These are phyloP conservation scores for Pestalotiopsis sp. DNA, from an alignment of 2,329 filamentous ascomycete species.

Conservation along the genomic window DNA sequence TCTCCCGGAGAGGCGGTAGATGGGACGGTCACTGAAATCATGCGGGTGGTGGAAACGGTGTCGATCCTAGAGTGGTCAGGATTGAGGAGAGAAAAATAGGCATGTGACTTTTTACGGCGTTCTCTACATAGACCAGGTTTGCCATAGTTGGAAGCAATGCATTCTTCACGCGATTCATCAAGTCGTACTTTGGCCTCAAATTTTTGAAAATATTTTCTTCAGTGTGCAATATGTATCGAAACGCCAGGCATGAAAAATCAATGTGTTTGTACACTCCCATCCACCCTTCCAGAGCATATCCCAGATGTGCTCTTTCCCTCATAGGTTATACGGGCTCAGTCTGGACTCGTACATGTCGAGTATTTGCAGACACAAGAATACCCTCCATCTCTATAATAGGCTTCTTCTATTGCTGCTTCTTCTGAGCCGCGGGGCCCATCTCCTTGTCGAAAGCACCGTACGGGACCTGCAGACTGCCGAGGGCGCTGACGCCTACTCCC, in stretches of 20 bases:
- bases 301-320: background rate
- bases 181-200: background rate
- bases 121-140: background rate
- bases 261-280: background rate
- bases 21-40: background rate
- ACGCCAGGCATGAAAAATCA: background rate
- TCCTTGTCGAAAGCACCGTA: slow-evolving; percentile 98
- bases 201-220: background rate
- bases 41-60: background rate
- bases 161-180: background rate
- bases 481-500: slow-evolving; percentile 74
- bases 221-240: background rate
- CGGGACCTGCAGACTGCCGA: slow-evolving; percentile 82
- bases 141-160: background rate
- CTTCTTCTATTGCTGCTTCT: slow-evolving; percentile 64
- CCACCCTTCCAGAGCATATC: background rate
- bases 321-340: background rate
- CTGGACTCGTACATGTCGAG: background rate
- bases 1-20: too few species aligned
- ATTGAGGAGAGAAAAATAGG: background rate
- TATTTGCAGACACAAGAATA: background rate
- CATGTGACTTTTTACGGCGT: background rate
- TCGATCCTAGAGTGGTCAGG: background rate
- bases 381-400: background rate
- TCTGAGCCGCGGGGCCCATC: slow-evolving; percentile 85